Conservation (phyloP, 1,284 basidiomycete genomes). For the Naganishia liquefaciens region DNA sequence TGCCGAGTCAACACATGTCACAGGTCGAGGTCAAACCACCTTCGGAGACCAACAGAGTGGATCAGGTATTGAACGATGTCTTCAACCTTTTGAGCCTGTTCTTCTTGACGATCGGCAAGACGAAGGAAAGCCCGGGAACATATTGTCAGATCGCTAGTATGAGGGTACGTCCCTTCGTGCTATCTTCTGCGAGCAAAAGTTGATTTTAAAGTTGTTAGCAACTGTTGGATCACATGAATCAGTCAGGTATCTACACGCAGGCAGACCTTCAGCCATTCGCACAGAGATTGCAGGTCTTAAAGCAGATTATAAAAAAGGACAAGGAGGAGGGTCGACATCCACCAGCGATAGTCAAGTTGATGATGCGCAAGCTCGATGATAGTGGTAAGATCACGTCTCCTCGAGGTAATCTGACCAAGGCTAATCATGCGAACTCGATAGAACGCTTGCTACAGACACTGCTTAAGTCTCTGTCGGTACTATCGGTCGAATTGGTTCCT, state of each 20-base stretch:
- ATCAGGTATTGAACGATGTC: slow-evolving; percentile 88
- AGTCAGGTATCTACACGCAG: slow-evolving; percentile 89
- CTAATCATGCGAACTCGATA: slow-evolving; percentile 46
- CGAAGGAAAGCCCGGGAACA: slow-evolving; percentile 83
- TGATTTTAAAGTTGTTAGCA: slow-evolving; percentile 60
- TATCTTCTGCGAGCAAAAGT: not conserved
- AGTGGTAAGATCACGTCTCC: slow-evolving; percentile 67
- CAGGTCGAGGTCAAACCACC: slow-evolving; percentile 58
- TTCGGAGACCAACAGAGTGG: slow-evolving; percentile 78
- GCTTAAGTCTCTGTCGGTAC: slow-evolving; percentile 77
- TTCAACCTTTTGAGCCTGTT: slow-evolving; percentile 88
- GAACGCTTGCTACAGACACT: slow-evolving; percentile 75
- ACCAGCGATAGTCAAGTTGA: slow-evolving; percentile 81
- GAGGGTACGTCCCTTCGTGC: slow-evolving; percentile 65
- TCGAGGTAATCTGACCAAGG: not conserved
- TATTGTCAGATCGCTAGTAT: slow-evolving; percentile 93
- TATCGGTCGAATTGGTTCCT: slow-evolving; percentile 83
- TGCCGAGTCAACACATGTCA: slow-evolving; percentile 40
- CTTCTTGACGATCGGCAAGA: slow-evolving; percentile 91
- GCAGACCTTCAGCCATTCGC: slow-evolving; percentile 82
- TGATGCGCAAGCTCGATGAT: slow-evolving; percentile 86
- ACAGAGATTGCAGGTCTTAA: slow-evolving; percentile 72
- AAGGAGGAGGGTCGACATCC: slow-evolving; percentile 79
- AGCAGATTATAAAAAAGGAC: slow-evolving; percentile 78
- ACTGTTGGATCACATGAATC: slow-evolving; percentile 90